A percentile compares a stretch with the other conserved stretches of the same genome.
phyloP scores from a whole-genome alignment of 169 alveolate species.

The Babesia microti region DNA sequence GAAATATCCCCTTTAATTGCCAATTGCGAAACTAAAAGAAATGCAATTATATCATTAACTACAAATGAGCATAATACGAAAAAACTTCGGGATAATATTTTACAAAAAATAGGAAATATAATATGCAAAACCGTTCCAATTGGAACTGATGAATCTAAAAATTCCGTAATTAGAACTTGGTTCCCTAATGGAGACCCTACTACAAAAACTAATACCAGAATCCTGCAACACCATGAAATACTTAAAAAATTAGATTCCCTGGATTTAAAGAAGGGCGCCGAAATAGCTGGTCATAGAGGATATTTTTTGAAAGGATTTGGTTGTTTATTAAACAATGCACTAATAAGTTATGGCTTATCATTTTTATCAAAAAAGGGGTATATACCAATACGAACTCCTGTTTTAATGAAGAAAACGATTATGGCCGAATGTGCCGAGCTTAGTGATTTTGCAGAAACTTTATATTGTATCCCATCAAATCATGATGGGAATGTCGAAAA shows the following conservation, averaged over 20 bases:
- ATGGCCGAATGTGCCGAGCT: constrained; percentile 95
- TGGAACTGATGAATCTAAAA: constrained; percentile 85
- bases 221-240: constrained; percentile 85
- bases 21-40: constrained; percentile 50
- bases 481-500: constrained; percentile 7
- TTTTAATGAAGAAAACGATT: constrained; percentile 84
- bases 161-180: constrained; percentile 81
- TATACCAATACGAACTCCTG: constrained; percentile 95
- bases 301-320: constrained; percentile 91
- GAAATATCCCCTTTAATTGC: constrained; percentile 33
- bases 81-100: constrained; percentile 49
- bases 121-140: constrained; percentile 82
- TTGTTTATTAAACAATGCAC: constrained; percentile 90
- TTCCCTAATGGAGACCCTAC: no score
- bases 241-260: constrained; percentile 78
- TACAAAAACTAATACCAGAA: no score
- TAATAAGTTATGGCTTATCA: constrained; percentile 82
- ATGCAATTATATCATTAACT: constrained; percentile 48
- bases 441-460: constrained; percentile 92
- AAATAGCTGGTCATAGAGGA: constrained; percentile 97
- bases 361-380: constrained; percentile 85
- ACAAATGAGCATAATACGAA: constrained; percentile 50
- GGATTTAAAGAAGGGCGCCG: constrained; percentile 83
- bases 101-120: constrained; percentile 80
- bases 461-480: constrained; percentile 68